phyloP scores from a whole-genome alignment of 2,329 filamentous ascomycete genomes.

The Fusarium sp. region DNA sequence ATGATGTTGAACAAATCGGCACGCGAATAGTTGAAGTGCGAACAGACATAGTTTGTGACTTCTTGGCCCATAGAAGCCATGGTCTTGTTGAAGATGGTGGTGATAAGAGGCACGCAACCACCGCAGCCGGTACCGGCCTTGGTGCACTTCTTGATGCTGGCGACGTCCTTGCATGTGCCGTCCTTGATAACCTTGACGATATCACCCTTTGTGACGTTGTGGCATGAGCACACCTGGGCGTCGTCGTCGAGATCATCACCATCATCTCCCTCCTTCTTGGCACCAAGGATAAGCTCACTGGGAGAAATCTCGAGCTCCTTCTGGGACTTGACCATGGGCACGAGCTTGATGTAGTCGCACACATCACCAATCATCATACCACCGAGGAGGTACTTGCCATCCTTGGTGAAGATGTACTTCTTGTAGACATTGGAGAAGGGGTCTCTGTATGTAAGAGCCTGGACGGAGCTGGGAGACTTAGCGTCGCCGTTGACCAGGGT shows the following conservation, averaged over 20 bases:
- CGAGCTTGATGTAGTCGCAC: constrained; percentile 89
- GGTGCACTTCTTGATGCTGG: constrained; percentile 88
- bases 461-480: constrained; percentile 71
- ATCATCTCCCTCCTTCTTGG: constrained; percentile 79
- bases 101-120: constrained; percentile 90
- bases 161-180: constrained; percentile 84
- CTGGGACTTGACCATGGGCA: constrained; percentile 88
- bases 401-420: constrained; percentile 91
- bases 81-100: constrained; percentile 90
- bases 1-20: constrained; percentile 93
- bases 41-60: constrained; percentile 88
- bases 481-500: constrained; percentile 42
- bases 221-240: constrained; percentile 91
- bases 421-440: constrained; percentile 93
- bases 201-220: constrained; percentile 91
- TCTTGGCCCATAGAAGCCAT: constrained; percentile 90
- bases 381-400: constrained; percentile 92
- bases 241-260: constrained; percentile 86
- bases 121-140: constrained; percentile 94
- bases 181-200: constrained; percentile 80
- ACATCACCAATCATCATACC: constrained; percentile 98
- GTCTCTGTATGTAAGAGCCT: constrained; percentile 89
- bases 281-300: constrained; percentile 86
- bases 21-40: constrained; percentile 86
- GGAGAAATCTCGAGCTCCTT: constrained; percentile 85